Evolutionary conservation across 257 asterid genomes (phyloP).

Genomic region (Lantana camara): DNA sequence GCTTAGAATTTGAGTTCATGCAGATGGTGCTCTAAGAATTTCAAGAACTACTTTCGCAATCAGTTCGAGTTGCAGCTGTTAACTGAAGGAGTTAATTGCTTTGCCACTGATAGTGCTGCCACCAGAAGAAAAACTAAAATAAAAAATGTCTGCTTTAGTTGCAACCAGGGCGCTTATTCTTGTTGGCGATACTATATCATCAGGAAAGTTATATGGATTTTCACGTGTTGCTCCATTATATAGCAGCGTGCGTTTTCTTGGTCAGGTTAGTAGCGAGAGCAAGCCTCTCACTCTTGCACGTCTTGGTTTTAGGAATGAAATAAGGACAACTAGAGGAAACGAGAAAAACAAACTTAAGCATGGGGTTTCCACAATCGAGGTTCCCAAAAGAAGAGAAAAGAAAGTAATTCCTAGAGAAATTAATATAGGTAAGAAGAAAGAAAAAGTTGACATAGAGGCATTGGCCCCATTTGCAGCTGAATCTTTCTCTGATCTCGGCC

Average conservation of each 20-base stretch:
- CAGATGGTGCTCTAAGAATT: constrained; percentile 14
- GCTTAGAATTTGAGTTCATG: constrained; percentile 11
- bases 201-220: constrained; percentile 38
- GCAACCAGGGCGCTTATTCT: constrained; percentile 53
- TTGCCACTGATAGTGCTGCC: constrained; percentile 8
- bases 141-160: constrained; percentile 50
- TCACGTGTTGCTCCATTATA: constrained; percentile 45
- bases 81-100: constrained; percentile 23
- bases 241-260: constrained; percentile 40
- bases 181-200: constrained; percentile 49
- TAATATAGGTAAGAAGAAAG: constrained; percentile 37
- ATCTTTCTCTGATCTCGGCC: constrained; percentile 85
- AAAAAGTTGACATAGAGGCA: constrained; percentile 43
- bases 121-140: too few species aligned
- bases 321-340: constrained; percentile 33
- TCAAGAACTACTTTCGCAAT: constrained; percentile 12
- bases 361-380: constrained; percentile 65
- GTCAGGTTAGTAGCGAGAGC: constrained; percentile 35
- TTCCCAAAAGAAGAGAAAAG: constrained; percentile 54
- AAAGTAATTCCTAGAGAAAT: constrained; percentile 37
- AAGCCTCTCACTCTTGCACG: constrained; percentile 70
- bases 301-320: constrained; percentile 61
- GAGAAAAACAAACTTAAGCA: constrained; percentile 54
- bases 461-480: constrained; percentile 78
- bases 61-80: background rate